Evolutionary conservation across 179 eudicot species (phyloP).

Genomic region (Beta lomatogona): DNA sequence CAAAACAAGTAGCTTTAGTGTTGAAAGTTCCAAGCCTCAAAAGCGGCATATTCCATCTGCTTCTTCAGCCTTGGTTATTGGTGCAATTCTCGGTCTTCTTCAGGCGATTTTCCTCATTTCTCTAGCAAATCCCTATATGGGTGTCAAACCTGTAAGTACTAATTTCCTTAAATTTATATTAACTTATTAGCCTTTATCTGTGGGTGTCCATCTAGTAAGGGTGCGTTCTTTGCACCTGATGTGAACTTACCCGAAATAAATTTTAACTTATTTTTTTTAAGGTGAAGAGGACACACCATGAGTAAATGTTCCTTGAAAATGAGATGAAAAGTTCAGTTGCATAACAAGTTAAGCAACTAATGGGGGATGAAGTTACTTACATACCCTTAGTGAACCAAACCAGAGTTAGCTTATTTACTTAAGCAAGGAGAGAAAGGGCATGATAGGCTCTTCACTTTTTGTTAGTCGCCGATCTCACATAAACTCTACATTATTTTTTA

Average conservation of each 20-base stretch:
- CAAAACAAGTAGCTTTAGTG: conserved; percentile 20
- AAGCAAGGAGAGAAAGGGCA: too few relatives aligned
- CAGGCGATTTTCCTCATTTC: conserved; percentile 44
- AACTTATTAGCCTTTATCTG: too few relatives aligned
- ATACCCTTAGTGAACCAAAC: too few relatives aligned
- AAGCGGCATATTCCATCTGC: conserved; percentile 54
- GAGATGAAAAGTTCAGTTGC: background rate
- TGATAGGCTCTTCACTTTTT: background rate
- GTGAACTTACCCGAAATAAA: too few relatives aligned
- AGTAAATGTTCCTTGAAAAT: conserved; percentile 12
- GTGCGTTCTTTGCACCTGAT: background rate
- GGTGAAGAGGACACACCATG: conserved; percentile 6
- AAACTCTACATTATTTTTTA: background rate
- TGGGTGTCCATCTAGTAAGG: background rate
- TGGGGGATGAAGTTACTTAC: too few relatives aligned
- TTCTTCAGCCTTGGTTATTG: conserved; percentile 49
- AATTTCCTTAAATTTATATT: background rate
- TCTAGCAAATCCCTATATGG: conserved; percentile 51
- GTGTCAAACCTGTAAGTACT: conserved; percentile 43
- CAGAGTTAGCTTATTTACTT: too few relatives aligned
- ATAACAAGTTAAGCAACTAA: background rate
- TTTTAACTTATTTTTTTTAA: too few relatives aligned
- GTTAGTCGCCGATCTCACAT: background rate
- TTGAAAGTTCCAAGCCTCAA: conserved; percentile 21
- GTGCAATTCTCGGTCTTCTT: conserved; percentile 45